These are phyloP conservation scores for Golubevia sp. DNA, from an alignment of 1,284 basidiomycete species.

Conservation along the genomic window DNA sequence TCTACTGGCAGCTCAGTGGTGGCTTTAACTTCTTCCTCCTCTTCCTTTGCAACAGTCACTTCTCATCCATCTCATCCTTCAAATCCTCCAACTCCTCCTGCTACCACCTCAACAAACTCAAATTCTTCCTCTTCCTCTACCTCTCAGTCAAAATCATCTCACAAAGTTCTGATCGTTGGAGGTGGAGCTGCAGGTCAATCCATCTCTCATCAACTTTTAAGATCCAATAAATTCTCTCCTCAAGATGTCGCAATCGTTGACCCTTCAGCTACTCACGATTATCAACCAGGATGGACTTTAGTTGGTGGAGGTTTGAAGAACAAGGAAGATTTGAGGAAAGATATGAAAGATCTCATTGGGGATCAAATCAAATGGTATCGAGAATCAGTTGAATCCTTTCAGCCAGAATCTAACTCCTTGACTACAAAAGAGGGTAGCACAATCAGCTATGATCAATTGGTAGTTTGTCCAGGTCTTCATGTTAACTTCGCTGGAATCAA, in stretches of 20 bases:
- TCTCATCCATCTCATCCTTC: no score
- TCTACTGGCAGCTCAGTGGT: no score
- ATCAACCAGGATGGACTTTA: conserved; percentile 74
- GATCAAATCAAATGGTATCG: not conserved
- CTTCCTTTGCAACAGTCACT: no score
- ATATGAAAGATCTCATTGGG: conserved; percentile 63
- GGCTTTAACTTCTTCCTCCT: no score
- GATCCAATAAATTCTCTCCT: conserved; percentile 22
- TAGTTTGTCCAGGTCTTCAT: conserved; percentile 86
- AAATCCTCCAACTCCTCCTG: no score
- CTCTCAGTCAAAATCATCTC: not conserved
- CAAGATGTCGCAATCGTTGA: conserved; percentile 49
- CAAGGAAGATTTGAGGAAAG: conserved; percentile 73
- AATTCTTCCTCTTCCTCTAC: no score
- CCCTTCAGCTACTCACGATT: conserved; percentile 44
- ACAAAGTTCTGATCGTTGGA: conserved; percentile 60
- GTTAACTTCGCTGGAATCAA: conserved; percentile 75
- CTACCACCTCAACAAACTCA: no score
- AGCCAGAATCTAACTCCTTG: conserved; percentile 4
- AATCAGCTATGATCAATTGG: conserved; percentile 81
- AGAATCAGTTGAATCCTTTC: conserved; percentile 3
- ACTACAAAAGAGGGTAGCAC: conserved; percentile 72
- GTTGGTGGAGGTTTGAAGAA: conserved; percentile 79
- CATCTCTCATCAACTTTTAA: conserved; percentile 67
- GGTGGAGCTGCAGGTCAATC: conserved; percentile 61